Conservation (phyloP, 495 filamentous ascomycete genomes). For the Xylaria flabelliformis region DNA sequence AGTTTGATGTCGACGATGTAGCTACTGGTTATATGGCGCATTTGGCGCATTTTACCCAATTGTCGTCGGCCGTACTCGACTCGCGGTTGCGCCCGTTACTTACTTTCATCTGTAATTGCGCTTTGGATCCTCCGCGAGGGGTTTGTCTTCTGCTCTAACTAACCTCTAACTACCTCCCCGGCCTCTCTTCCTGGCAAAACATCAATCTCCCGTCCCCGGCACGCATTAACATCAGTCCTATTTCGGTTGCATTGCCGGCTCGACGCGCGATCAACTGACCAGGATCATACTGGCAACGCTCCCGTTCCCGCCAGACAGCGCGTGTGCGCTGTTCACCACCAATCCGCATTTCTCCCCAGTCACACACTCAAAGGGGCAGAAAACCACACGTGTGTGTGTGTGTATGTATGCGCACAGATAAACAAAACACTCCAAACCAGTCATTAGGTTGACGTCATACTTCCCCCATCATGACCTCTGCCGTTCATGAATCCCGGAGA, state of each 20-base stretch:
- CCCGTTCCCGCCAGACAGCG: constrained; percentile 8
- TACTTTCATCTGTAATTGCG: not conserved
- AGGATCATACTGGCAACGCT: constrained; percentile 6
- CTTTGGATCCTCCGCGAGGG: not conserved
- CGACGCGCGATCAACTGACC: constrained; percentile 7
- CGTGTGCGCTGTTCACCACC: constrained; percentile 7
- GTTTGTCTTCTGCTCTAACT: not conserved
- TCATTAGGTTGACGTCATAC: constrained; percentile 12
- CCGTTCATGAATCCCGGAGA: not conserved
- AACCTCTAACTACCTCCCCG: not conserved
- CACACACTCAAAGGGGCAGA: not conserved
- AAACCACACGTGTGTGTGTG: not conserved
- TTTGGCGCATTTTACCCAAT: constrained; percentile 10
- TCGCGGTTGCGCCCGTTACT: not conserved
- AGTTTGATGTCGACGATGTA: not conserved
- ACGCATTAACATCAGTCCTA: constrained; percentile 20
- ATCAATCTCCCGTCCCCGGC: not conserved
- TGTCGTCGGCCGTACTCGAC: not conserved
- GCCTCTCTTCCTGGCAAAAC: not conserved
- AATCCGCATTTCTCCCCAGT: not conserved
- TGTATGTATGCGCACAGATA: not conserved
- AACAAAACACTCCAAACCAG: constrained; percentile 9
- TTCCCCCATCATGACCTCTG: constrained; percentile 1
- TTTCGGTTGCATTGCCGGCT: constrained; percentile 21
- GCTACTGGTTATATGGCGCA: not conserved